Evolutionary conservation across 1,284 basidiomycete species (phyloP).

Genomic region (Pterulicium gracile): DNA sequence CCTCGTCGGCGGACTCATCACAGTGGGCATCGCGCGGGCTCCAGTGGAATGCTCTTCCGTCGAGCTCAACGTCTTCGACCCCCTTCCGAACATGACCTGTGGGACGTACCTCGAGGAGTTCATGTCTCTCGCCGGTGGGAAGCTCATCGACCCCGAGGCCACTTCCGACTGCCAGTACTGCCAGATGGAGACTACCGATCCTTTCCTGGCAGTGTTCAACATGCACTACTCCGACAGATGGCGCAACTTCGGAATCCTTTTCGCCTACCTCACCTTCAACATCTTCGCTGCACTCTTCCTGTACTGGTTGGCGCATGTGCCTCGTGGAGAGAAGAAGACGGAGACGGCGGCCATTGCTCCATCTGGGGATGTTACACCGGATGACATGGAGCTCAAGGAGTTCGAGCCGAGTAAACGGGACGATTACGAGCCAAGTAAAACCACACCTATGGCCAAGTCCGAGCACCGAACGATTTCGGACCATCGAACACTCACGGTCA

Average conservation of each 20-base stretch:
- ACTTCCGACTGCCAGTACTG: slow-evolving; percentile 30
- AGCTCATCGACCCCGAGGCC: slow-evolving; percentile 33
- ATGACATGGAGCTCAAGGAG: too few species aligned
- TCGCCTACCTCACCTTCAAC: slow-evolving; percentile 9
- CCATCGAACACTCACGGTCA: too few species aligned
- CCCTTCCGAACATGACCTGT: slow-evolving; percentile 37
- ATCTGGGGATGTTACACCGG: background rate
- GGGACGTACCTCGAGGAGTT: slow-evolving; percentile 27
- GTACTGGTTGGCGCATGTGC: slow-evolving; percentile 12
- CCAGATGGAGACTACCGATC: slow-evolving; percentile 11
- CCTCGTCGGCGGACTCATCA: slow-evolving; percentile 13
- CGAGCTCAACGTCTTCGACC: slow-evolving; percentile 27
- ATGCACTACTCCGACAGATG: slow-evolving; percentile 13
- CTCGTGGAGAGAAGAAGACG: slow-evolving; percentile 8
- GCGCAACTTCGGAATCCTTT: slow-evolving; percentile 6
- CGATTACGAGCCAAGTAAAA: too few species aligned
- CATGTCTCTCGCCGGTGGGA: slow-evolving; percentile 29
- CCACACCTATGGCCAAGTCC: too few species aligned
- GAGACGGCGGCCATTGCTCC: background rate
- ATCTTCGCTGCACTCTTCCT: slow-evolving; percentile 11
- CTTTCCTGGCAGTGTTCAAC: slow-evolving; percentile 12
- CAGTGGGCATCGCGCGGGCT: slow-evolving; percentile 17
- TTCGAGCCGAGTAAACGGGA: too few species aligned
- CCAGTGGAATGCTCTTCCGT: slow-evolving; percentile 26
- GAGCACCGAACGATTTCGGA: too few species aligned